Evolutionary conservation across 176 grass and related monocot species (phyloP).

Genomic region (Coix lacrymajobi): DNA sequence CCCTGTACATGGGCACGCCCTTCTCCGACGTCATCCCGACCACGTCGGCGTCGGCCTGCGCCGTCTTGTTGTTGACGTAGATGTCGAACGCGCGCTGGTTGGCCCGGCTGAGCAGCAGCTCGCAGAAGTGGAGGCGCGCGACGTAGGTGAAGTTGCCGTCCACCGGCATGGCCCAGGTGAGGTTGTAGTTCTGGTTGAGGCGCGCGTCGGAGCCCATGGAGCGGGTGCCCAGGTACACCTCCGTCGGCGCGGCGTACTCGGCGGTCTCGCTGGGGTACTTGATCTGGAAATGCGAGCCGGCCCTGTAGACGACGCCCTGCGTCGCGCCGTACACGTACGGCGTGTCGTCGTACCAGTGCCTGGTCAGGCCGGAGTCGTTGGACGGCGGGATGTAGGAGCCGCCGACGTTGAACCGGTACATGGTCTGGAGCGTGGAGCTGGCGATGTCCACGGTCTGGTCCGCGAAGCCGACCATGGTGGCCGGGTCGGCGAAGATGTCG

Average conservation of each 20-base stretch:
- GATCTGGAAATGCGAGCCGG: constrained; percentile 35
- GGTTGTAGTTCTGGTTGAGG: constrained; percentile 77
- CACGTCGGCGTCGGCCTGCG: constrained; percentile 54
- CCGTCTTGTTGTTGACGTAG: constrained; percentile 83
- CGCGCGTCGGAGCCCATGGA: constrained; percentile 73
- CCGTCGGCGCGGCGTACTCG: constrained; percentile 54
- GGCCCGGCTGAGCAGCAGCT: constrained; percentile 50
- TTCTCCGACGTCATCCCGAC: constrained; percentile 46
- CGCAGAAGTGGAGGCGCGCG: constrained; percentile 70
- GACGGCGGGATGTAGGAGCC: constrained; percentile 45
- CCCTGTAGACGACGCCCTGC: constrained; percentile 41
- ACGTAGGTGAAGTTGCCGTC: constrained; percentile 87
- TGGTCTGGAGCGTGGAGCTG: constrained; percentile 45
- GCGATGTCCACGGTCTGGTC: constrained; percentile 64
- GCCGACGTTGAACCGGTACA: constrained; percentile 78
- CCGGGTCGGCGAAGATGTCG: constrained; percentile 53
- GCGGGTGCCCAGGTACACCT: constrained; percentile 45
- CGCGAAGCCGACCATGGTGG: constrained; percentile 49
- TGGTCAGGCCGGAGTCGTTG: constrained; percentile 60
- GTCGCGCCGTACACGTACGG: constrained; percentile 50
- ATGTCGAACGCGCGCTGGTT: constrained; percentile 83
- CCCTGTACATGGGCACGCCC: constrained; percentile 64
- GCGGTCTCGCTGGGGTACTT: constrained; percentile 34
- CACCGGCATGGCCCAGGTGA: constrained; percentile 62
- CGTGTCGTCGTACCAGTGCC: constrained; percentile 77